Percentiles rank a stretch among this genome's conserved stretches.
These are phyloP conservation scores for Pythium coloratum DNA, from an alignment of 352 stramenopile species.

Conservation along the genomic window DNA sequence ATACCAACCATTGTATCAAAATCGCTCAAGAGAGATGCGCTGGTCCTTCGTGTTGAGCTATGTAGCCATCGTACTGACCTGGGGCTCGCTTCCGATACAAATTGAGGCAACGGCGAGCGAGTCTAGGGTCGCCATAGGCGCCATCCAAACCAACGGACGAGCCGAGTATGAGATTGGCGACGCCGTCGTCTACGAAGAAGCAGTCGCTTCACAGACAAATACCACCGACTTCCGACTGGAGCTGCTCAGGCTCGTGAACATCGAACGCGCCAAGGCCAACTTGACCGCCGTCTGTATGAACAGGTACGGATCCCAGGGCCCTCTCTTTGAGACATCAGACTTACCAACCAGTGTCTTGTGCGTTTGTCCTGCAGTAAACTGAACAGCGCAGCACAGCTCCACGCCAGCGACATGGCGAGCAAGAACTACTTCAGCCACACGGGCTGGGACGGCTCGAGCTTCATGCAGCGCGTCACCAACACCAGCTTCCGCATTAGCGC, in stretches of 20 bases:
- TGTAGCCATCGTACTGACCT: too few relatives aligned
- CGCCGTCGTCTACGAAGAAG: too few relatives aligned
- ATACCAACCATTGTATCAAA: not conserved
- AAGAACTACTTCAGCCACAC: slow-evolving; percentile 11
- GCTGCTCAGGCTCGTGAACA: slow-evolving; percentile 7
- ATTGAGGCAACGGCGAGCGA: too few relatives aligned
- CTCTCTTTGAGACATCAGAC: too few relatives aligned
- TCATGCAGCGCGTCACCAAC: not conserved
- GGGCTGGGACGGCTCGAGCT: not conserved
- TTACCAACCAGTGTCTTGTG: too few relatives aligned
- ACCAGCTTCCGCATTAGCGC: not conserved
- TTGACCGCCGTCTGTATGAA: slow-evolving; percentile 4
- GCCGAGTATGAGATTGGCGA: too few relatives aligned
- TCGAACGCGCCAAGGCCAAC: slow-evolving; percentile 3
- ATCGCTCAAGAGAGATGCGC: too few relatives aligned
- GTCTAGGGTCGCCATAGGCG: too few relatives aligned
- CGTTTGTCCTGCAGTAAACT: slow-evolving; percentile 9
- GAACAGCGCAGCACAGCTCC: slow-evolving; percentile 4
- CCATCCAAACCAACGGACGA: too few relatives aligned
- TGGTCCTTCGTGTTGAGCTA: too few relatives aligned
- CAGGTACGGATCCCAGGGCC: not conserved
- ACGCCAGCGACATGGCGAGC: slow-evolving; percentile 13
- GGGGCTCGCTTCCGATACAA: too few relatives aligned
- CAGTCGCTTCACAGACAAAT: too few relatives aligned
- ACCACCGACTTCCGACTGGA: slow-evolving; percentile 1